Percentiles rank a stretch among this genome's conserved stretches.
These are phyloP conservation scores for Rhodotorula graminis DNA, from an alignment of 768 basidiomycete species.

Conservation along the genomic window DNA sequence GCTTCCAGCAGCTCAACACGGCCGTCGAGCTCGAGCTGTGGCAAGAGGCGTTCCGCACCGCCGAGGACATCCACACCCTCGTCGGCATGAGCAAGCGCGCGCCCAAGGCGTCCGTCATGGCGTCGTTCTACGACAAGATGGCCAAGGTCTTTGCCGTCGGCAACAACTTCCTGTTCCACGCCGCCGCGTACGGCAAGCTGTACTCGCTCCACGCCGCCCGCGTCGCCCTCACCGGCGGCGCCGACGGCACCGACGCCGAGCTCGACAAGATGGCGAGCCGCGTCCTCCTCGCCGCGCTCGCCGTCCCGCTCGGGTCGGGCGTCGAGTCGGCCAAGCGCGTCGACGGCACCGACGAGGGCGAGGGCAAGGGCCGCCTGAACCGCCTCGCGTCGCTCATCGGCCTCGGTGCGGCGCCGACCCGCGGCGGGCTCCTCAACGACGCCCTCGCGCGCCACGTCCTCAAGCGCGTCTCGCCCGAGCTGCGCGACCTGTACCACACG, in stretches of 20 bases:
- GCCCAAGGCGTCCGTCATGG: conserved; percentile 92
- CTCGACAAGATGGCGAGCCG: conserved; percentile 75
- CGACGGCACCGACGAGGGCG: conserved; percentile 49
- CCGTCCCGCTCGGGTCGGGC: conserved; percentile 74
- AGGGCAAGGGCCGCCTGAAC: conserved; percentile 63
- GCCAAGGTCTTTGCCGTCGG: conserved; percentile 94
- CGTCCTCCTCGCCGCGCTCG: conserved; percentile 85
- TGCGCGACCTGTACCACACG: conserved; percentile 76
- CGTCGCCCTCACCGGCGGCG: conserved; percentile 53
- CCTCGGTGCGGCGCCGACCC: conserved; percentile 73
- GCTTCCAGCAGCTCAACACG: conserved; percentile 91
- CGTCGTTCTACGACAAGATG: conserved; percentile 96
- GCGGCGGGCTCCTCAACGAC: conserved; percentile 77
- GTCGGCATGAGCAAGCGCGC: conserved; percentile 89
- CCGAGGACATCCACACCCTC: conserved; percentile 95
- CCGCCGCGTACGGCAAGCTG: conserved; percentile 89
- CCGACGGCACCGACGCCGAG: conserved; percentile 59
- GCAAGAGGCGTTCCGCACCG: conserved; percentile 97
- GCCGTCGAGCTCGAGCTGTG: conserved; percentile 97
- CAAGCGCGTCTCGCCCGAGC: conserved; percentile 63
- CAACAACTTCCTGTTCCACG: conserved; percentile 89
- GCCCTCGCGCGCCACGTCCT: conserved; percentile 80
- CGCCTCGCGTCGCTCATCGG: conserved; percentile 80
- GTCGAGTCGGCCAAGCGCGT: conserved; percentile 22
- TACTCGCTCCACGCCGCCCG: conserved; percentile 57